Evolutionary conservation across 2,329 filamentous ascomycete genomes (phyloP).

Genomic region (Colletotrichum abscissum): DNA sequence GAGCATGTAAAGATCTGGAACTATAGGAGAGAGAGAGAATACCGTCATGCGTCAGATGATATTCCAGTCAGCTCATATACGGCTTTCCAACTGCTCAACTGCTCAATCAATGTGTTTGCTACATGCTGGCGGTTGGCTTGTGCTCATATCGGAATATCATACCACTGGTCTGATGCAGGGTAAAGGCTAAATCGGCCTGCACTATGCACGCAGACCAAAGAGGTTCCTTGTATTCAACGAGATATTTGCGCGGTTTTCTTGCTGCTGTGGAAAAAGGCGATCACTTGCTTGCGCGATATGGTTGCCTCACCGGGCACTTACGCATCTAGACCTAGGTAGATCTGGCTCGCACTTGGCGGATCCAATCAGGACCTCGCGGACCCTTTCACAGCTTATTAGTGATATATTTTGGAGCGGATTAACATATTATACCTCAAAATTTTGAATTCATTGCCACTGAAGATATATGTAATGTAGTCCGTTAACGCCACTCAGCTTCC

Average conservation of each 20-base stretch:
- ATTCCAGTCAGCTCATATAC: neutral
- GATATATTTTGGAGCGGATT: too few relatives aligned
- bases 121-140: neutral
- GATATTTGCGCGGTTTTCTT: neutral
- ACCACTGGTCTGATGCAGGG: neutral
- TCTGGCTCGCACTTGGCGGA: too few relatives aligned
- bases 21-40: too few relatives aligned
- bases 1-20: neutral
- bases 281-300: neutral
- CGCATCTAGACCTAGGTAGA: too few relatives aligned
- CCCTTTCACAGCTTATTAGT: too few relatives aligned
- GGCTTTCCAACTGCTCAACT: neutral
- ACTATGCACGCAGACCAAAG: neutral
- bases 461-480: too few relatives aligned
- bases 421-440: too few relatives aligned
- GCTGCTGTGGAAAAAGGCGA: too few relatives aligned
- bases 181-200: neutral
- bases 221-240: neutral
- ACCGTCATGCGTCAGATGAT: neutral
- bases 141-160: neutral
- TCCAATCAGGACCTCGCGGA: too few relatives aligned
- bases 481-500: too few relatives aligned
- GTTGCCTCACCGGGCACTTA: too few relatives aligned
- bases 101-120: neutral
- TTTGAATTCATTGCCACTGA: too few relatives aligned